Percentiles rank a stretch among this genome's conserved stretches.
Evolutionary conservation across 225 moss, liverwort and hornwort species (phyloP).

Genomic region (Bryoerythrophyllum caledonicum): DNA sequence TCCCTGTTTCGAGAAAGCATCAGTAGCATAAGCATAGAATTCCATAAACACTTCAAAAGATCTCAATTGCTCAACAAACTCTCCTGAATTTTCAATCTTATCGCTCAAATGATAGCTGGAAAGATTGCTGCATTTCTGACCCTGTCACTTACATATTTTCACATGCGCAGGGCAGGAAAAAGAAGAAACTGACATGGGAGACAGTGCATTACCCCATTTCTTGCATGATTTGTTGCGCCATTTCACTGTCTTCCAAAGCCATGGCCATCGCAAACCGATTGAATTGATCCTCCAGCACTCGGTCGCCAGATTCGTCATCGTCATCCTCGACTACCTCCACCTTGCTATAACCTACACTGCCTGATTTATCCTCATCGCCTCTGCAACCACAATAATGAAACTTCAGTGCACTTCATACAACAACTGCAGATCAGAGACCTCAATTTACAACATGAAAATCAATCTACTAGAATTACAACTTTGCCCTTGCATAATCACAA

Average conservation of each 20-base stretch:
- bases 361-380: slow-evolving; percentile 30
- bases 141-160: neutral
- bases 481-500: slow-evolving; percentile 28
- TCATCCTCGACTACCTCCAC: slow-evolving; percentile 52
- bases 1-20: slow-evolving; percentile 23
- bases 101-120: too few species aligned
- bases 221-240: slow-evolving; percentile 68
- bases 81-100: too few species aligned
- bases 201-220: slow-evolving; percentile 65
- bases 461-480: neutral
- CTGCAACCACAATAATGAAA: slow-evolving; percentile 28
- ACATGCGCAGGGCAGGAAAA: neutral
- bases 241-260: slow-evolving; percentile 66
- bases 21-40: neutral
- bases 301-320: slow-evolving; percentile 46
- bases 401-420: neutral
- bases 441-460: neutral
- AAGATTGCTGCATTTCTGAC: too few species aligned
- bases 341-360: slow-evolving; percentile 34
- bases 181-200: neutral
- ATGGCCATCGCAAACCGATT: slow-evolving; percentile 76
- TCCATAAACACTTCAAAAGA: neutral
- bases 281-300: slow-evolving; percentile 70
- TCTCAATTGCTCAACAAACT: neutral
- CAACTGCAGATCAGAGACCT: neutral